Conservation (phyloP, 2,329 filamentous ascomycete species). For the Epichloe typhina region DNA sequence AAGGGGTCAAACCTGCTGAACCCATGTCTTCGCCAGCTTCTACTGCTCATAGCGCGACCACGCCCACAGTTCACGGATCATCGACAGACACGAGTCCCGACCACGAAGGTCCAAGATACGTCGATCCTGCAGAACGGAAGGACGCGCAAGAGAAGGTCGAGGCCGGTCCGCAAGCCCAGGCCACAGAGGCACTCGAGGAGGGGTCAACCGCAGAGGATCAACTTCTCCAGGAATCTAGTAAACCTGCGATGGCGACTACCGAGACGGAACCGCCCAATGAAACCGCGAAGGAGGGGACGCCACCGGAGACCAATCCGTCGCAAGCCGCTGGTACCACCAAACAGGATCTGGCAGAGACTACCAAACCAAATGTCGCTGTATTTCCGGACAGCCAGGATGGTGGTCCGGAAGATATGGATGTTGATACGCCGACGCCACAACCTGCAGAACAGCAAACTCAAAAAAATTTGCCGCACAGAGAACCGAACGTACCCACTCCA, state of each 20-base stretch:
- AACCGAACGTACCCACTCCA: conserved; percentile 2
- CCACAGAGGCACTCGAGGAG: neutral
- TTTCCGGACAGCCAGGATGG: conserved; percentile 24
- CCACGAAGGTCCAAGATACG: conserved; percentile 47
- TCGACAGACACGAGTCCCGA: conserved; percentile 67
- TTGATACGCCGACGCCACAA: conserved; percentile 17
- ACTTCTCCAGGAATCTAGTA: conserved; percentile 29
- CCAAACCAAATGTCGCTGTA: conserved; percentile 8
- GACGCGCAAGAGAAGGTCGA: conserved; percentile 22
- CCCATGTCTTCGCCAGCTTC: conserved; percentile 45
- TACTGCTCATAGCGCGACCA: conserved; percentile 60
- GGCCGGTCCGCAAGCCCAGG: neutral
- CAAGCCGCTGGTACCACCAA: neutral
- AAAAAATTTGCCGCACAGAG: neutral
- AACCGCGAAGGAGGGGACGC: neutral
- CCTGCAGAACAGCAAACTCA: conserved; percentile 8
- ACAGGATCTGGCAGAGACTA: neutral
- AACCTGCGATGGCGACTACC: conserved; percentile 14
- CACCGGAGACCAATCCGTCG: neutral
- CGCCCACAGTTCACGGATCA: conserved; percentile 52
- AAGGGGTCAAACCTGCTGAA: conserved; percentile 27
- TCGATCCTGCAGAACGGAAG: conserved; percentile 32
- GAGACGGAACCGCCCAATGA: conserved; percentile 5
- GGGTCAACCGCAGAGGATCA: conserved; percentile 28
- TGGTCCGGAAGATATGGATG: conserved; percentile 20